These are phyloP conservation scores for Mytilinidion resinicola DNA, from an alignment of 495 filamentous ascomycete genomes.

Conservation along the genomic window DNA sequence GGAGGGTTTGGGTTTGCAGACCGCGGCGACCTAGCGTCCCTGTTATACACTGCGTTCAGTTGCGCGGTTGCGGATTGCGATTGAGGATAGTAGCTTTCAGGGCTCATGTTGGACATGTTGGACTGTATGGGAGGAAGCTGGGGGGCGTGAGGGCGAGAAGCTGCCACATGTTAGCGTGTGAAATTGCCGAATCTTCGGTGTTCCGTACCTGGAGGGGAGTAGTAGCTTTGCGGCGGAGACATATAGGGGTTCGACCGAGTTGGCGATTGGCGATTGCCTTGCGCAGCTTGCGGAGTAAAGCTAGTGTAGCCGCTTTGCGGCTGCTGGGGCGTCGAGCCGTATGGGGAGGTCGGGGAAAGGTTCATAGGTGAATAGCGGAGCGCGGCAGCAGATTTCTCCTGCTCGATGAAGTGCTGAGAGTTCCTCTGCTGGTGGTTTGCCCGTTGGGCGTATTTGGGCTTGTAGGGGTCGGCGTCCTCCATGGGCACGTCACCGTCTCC, in stretches of 20 bases:
- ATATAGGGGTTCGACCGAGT: constrained; percentile 51
- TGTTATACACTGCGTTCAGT: constrained; percentile 63
- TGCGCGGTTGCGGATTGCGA: constrained; percentile 61
- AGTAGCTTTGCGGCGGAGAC: constrained; percentile 59
- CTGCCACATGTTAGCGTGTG: constrained; percentile 4
- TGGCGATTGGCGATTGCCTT: constrained; percentile 51
- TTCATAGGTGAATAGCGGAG: constrained; percentile 96
- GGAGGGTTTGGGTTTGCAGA: constrained; percentile 39
- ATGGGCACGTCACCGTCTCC: constrained; percentile 83
- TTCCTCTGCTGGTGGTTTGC: constrained; percentile 57
- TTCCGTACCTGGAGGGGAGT: constrained; percentile 54
- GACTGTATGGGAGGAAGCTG: constrained; percentile 67
- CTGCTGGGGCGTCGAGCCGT: constrained; percentile 51
- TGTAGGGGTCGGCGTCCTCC: constrained; percentile 85
- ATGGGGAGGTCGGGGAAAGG: constrained; percentile 57
- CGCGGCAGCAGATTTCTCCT: constrained; percentile 74
- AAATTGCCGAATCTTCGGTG: neutral
- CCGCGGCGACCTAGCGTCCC: constrained; percentile 69
- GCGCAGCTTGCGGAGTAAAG: constrained; percentile 37
- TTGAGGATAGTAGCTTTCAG: constrained; percentile 62
- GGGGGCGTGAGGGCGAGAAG: constrained; percentile 32
- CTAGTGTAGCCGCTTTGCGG: constrained; percentile 45
- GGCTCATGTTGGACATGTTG: constrained; percentile 53
- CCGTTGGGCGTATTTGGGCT: constrained; percentile 71
- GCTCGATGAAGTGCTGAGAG: constrained; percentile 58